phyloP scores from a whole-genome alignment of 2,329 filamentous ascomycete genomes.

The Colletotrichum agaves region DNA sequence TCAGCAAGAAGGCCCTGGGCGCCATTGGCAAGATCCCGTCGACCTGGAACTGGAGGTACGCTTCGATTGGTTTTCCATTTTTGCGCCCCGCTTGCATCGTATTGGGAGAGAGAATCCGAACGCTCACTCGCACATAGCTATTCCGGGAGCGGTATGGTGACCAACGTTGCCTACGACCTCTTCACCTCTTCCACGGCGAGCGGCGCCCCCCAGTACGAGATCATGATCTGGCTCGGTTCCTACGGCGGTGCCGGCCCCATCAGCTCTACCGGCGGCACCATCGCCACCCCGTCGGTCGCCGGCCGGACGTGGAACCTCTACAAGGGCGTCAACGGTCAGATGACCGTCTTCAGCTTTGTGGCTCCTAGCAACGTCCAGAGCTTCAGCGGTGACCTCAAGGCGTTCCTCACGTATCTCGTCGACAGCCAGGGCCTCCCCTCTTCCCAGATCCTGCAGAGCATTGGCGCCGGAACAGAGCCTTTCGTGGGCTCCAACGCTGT shows the following conservation, averaged over 20 bases:
- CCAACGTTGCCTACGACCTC: conserved; percentile 70
- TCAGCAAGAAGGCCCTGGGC: conserved; percentile 44
- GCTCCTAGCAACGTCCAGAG: conserved; percentile 53
- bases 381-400: conserved; percentile 67
- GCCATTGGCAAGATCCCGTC: conserved; percentile 47
- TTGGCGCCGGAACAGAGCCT: conserved; percentile 66
- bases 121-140: conserved; percentile 43
- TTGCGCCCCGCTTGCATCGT: not conserved
- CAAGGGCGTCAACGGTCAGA: conserved; percentile 68
- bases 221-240: conserved; percentile 73
- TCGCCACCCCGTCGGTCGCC: conserved; percentile 64
- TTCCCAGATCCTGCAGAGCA: conserved; percentile 47
- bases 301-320: conserved; percentile 68
- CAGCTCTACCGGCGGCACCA: conserved; percentile 55
- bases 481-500: conserved; percentile 59
- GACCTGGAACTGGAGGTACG: conserved; percentile 47
- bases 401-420: conserved; percentile 67
- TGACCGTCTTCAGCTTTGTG: conserved; percentile 68
- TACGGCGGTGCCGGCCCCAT: conserved; percentile 70
- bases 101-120: not conserved
- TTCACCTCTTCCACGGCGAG: conserved; percentile 63
- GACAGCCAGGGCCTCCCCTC: conserved; percentile 57
- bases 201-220: conserved; percentile 62
- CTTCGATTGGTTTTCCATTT: not conserved
- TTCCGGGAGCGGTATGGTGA: conserved; percentile 50